Base-by-base conservation (phyloP, 441 rosid genomes). In the Pelargonium fulgidum region DNA sequence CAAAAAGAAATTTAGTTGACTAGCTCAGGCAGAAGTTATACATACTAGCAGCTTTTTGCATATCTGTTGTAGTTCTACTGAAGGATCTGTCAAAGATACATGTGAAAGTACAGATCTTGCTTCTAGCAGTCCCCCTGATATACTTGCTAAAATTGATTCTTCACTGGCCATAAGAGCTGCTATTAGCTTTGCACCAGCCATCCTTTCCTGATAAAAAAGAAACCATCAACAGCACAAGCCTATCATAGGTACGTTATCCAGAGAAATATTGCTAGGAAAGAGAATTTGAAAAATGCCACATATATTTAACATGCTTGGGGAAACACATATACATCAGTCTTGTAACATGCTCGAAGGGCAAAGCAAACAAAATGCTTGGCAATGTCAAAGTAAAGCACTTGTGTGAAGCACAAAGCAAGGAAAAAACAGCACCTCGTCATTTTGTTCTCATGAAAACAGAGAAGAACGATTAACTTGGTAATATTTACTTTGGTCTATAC, bases 131-230 rank as follows among this genome's bases (percentile, higher is more conserved):
- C 86, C 92, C 12, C 71, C 89, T 13, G 97, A 86, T 79, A 93
- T 84, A 77, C 78, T 85, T 79, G 78, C 87, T 78, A 88, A 61
- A 50, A 89, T 82, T 42, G 62, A 77, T 56, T 91, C 97, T 81
- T 91, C 98, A 76, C 96, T 79, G 17, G 84, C 96, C 94, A 93
- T 85, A 64, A 93, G 91, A 59, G 94, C 84, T 62, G 94, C 84
- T 86, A 88, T 78, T 67, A 93, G 89, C 83, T 91, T 93, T 22
- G 93, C 95, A 66, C 91, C 85, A 9, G 86, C 93, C 81, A 93
- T 78, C 79, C 81, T 88, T 83, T 93, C 97, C 98, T 93, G 81
- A 73, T 73, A 66, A 59, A 66, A 62, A 75, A 64, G 59, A 64
- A 48, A 45, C 22, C n/a, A 22, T 44, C 36, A 66, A 44, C 58